Evolutionary conservation across 129 eudicot species (phyloP), one percentile per base, ranked within the genome.

Genomic region (Tagetes erecta): DNA sequence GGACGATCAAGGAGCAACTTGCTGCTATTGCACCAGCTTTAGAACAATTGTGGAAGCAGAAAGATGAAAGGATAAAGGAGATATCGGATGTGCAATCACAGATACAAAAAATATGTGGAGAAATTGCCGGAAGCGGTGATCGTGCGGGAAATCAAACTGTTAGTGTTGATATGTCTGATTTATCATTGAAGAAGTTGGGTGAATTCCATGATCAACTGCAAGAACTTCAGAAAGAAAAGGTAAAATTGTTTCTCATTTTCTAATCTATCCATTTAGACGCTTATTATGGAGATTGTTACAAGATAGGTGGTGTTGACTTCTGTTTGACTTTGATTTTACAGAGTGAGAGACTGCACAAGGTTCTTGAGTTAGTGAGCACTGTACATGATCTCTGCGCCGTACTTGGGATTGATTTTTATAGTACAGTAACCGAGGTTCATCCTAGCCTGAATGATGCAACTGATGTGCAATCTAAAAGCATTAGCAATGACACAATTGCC

Each of bases 221-320:
- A 81, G 87, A 91, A 81, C 97, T 91, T 84, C 89, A 82, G 76
- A 79, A 79, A 47, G 97, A 91, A 85, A 91, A 81, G 95, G 97
- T 91, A 71, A 39, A 6, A 63, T 31, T 64, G 30, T 58, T 20
- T 59, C 52, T 70, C 44, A n/a, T 78, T 49, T 68, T 39, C 9
- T 67, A 14, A 35, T 42, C 8, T 5, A 33, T 12, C 4, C 30
- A 13, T 20, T 20, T 20, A 20, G 27, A 20, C 27, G 27, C 41
- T 60, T 35, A 5, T 60, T 12, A 36, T 9, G 0, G 30, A 60
- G 4, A 3, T 45, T 6, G 8, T 27, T 62, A 49, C 64, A 39
- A 3, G 45, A 78, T 34, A 34, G 14, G 27, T 44, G 66, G 39
- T 50, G 60, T 70, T 70, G 60, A 69, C 37, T 69, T 59, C 3